Evolutionary conservation across 306 rosid genomes (phyloP).

Genomic region (Morella rubra): DNA sequence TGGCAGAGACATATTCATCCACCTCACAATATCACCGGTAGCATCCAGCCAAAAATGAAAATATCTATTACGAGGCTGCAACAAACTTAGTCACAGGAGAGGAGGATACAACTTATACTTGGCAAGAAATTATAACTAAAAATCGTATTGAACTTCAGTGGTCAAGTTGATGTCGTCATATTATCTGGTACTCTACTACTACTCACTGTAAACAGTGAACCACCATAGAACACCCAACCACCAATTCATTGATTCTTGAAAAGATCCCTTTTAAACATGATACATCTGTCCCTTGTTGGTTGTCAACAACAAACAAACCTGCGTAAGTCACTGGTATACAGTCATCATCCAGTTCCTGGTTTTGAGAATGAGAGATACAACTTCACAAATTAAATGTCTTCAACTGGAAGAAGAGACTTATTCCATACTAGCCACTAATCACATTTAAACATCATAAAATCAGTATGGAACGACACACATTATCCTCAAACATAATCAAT

Average conservation of each 20-base stretch:
- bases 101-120: too few species aligned
- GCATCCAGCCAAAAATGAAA: slow-evolving; percentile 9
- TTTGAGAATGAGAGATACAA: neutral
- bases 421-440: neutral
- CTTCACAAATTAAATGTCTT: neutral
- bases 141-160: neutral
- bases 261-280: neutral
- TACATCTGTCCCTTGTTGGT: too few species aligned
- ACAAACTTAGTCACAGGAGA: slow-evolving; percentile 10
- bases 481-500: neutral
- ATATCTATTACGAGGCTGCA: slow-evolving; percentile 17
- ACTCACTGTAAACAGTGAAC: neutral
- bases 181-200: neutral
- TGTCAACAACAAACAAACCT: neutral
- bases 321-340: neutral
- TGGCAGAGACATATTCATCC: slow-evolving; percentile 16
- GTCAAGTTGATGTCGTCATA: neutral
- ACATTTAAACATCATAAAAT: neutral
- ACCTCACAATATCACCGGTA: slow-evolving; percentile 12
- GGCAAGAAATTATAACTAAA: too few species aligned
- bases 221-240: neutral
- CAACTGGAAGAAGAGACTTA: neutral
- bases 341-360: neutral
- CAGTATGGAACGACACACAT: neutral
- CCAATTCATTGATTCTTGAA: neutral